Percentiles rank a stretch among this genome's conserved stretches.
Conservation (phyloP, 2,329 filamentous ascomycete species). For the Aspergillus hiratsukae region DNA sequence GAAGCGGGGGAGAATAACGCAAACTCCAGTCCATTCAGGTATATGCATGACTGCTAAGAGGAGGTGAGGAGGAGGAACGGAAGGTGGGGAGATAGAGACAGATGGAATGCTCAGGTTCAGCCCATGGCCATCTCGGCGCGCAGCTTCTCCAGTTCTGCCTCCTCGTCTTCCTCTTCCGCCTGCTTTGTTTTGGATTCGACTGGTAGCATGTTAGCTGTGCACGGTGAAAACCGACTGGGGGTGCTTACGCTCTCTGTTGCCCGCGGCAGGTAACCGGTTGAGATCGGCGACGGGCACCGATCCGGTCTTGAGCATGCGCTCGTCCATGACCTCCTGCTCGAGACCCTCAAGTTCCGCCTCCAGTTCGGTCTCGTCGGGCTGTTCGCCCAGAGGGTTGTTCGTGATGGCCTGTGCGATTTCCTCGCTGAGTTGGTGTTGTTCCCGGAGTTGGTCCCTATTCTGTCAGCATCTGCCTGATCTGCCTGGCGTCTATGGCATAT, state of each 20-base stretch:
- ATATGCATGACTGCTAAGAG: constrained; percentile 2
- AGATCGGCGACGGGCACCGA: constrained; percentile 77
- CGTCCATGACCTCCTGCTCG: constrained; percentile 88
- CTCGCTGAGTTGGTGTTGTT: constrained; percentile 88
- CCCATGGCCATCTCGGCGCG: constrained; percentile 98
- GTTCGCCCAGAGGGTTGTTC: constrained; percentile 60
- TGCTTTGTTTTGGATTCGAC: constrained; percentile 46
- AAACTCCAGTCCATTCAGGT: not conserved
- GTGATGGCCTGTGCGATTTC: constrained; percentile 88
- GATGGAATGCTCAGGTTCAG: constrained; percentile 13
- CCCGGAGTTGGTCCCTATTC: constrained; percentile 76
- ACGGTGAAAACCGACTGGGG: not conserved
- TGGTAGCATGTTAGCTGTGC: constrained; percentile 16
- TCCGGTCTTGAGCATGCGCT: constrained; percentile 88
- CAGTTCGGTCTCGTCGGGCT: constrained; percentile 79
- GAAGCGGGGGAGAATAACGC: not conserved
- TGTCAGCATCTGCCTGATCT: constrained; percentile 3
- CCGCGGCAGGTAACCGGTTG: constrained; percentile 69
- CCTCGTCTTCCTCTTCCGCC: constrained; percentile 84
- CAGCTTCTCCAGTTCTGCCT: constrained; percentile 86
- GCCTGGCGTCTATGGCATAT: not conserved
- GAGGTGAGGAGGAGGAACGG: not conserved
- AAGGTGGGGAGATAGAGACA: constrained; percentile 1
- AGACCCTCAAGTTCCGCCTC: constrained; percentile 79
- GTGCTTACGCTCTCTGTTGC: constrained; percentile 68